Conservation (phyloP, 2,329 filamentous ascomycete genomes). For the Calonectria fujianensis region DNA sequence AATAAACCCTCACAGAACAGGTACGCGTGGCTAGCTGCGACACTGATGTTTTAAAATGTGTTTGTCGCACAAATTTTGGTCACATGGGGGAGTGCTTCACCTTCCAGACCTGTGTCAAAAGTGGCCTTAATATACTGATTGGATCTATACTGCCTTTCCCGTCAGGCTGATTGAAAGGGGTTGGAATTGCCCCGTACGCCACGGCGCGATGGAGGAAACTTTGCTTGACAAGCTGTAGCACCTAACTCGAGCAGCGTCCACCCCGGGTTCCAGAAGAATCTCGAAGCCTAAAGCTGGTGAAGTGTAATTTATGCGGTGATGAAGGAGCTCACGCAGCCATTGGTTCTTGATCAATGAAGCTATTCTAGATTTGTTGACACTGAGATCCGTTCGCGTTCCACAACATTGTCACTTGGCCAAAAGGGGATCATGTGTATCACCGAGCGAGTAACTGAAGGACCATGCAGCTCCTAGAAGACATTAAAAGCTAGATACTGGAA, state of each 20-base stretch:
- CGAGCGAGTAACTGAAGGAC: background rate
- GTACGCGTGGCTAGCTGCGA: background rate
- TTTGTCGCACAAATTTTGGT: background rate
- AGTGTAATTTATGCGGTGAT: slow-evolving; percentile 8
- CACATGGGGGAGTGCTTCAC: background rate
- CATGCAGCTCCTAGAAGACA: background rate
- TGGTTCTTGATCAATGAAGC: background rate
- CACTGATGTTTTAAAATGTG: background rate
- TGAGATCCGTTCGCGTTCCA: background rate
- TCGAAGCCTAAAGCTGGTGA: background rate
- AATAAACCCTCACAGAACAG: background rate
- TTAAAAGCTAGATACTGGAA: background rate
- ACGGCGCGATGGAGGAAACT: background rate
- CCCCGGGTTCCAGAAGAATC: background rate
- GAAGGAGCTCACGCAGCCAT: background rate
- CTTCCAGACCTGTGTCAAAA: background rate
- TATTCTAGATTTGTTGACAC: background rate
- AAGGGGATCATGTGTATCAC: background rate
- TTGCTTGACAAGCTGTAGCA: background rate
- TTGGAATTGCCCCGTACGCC: background rate
- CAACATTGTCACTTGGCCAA: too few relatives aligned
- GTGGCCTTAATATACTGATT: background rate
- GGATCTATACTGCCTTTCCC: background rate
- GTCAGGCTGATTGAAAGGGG: background rate
- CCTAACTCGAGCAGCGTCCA: background rate